Evolutionary conservation across 176 grass and related monocot genomes (phyloP).

Genomic region (Hyparrhenia diplandra): DNA sequence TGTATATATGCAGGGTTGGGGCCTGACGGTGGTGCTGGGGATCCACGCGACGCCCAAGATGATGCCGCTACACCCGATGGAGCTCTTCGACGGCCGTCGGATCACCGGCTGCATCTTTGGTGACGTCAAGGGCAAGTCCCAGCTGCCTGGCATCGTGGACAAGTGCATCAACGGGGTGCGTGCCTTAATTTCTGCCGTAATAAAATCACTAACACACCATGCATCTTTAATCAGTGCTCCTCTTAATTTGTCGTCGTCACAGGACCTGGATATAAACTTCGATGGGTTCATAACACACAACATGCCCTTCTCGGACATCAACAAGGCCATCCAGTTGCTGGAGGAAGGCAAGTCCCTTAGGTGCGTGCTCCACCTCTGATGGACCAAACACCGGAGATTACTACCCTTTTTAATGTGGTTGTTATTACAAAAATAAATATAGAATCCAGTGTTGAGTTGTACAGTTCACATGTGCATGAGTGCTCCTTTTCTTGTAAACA

Average conservation of each 20-base stretch:
- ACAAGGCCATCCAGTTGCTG: constrained; percentile 62
- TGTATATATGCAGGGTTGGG: constrained; percentile 54
- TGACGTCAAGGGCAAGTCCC: constrained; percentile 83
- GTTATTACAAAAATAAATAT: background rate
- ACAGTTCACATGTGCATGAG: background rate
- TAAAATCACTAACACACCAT: background rate
- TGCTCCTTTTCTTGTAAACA: background rate
- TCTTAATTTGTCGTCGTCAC: background rate
- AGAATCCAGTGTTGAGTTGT: background rate
- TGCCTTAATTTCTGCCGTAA: background rate
- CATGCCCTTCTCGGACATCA: constrained; percentile 81
- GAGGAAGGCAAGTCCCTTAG: constrained; percentile 69
- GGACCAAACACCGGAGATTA: background rate
- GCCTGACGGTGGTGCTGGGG: constrained; percentile 66
- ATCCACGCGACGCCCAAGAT: constrained; percentile 65
- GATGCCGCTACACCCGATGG: constrained; percentile 92
- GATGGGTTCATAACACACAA: constrained; percentile 88
- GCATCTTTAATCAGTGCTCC: background rate
- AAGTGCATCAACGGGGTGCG: constrained; percentile 57
- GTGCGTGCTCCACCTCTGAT: constrained; percentile 64
- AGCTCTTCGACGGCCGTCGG: constrained; percentile 71
- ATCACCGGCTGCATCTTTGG: constrained; percentile 63
- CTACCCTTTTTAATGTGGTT: background rate
- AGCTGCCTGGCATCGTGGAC: constrained; percentile 59
- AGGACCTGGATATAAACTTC: constrained; percentile 71